These are phyloP conservation scores for Pythium angustatum DNA, from an alignment of 352 stramenopile species.

Conservation along the genomic window DNA sequence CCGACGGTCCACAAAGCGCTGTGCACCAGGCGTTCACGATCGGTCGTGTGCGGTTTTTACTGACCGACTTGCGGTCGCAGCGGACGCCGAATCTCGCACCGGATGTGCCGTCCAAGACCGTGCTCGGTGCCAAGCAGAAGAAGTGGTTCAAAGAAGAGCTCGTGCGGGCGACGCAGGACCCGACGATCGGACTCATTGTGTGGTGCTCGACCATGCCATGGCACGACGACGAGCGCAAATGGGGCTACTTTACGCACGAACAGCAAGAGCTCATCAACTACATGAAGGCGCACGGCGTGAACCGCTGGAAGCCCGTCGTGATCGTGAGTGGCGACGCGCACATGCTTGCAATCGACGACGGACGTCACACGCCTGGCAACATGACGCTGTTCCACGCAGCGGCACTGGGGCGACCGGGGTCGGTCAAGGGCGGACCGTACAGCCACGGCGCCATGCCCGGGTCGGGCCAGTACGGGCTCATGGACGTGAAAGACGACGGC, in stretches of 20 bases:
- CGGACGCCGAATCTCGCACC: conserved; percentile 66
- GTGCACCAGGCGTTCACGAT: conserved; percentile 85
- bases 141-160: conserved; percentile 87
- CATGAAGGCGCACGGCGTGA: conserved; percentile 62
- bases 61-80: conserved; percentile 81
- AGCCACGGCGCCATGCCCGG: conserved; percentile 82
- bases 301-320: conserved; percentile 72
- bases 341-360: conserved; percentile 89
- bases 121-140: conserved; percentile 84
- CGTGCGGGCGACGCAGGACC: conserved; percentile 53
- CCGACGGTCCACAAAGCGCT: conserved; percentile 37
- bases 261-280: conserved; percentile 77
- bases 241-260: conserved; percentile 83
- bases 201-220: conserved; percentile 90
- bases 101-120: conserved; percentile 75
- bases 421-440: conserved; percentile 87
- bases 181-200: conserved; percentile 64
- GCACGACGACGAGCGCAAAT: conserved; percentile 86
- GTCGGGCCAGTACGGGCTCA: conserved; percentile 75
- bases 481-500: conserved; percentile 80
- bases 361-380: conserved; percentile 67
- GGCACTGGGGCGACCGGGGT: conserved; percentile 74
- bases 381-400: conserved; percentile 81
- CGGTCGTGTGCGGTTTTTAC: conserved; percentile 79
- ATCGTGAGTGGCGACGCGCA: conserved; percentile 88